Evolutionary conservation across 1,139 yeast genomes (phyloP), one percentile per base, ranked within the genome.

Genomic region (Hyphopichia wangnamkhiaoensis): DNA sequence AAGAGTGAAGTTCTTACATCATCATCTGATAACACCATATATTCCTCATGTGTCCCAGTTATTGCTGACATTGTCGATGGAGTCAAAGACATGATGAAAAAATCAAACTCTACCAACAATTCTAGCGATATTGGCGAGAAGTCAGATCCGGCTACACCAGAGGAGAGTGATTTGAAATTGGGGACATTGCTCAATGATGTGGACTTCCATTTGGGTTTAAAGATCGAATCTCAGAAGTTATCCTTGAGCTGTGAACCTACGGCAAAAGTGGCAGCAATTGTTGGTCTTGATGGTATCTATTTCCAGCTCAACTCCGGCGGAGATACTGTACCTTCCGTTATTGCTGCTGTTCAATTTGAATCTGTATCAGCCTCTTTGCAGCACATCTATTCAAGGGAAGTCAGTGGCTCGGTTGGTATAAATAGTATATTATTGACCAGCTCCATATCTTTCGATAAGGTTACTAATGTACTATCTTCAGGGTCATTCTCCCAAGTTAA

Each of bases 211-310:
- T 59, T 87, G 38, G 81, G 84, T 1, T 51, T 90, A 4, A 68
- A 78, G 36, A 75, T 91, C 37, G 89, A 83, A 21, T 77, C 81
- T 28, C 98, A 93, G 56, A 79, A 76, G 37, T 59, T 93, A 23
- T 77, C 86, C 3, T 68, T 93, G 38, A 85, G 95, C 49, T 93
- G 98, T 70, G 93, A 87, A 46, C 98, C 98, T 0, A 82, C 84
- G 12, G 98, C 98, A 0, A 88, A 87, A 55, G 95, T 93, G 1
- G 91, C 90, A 26, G 95, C 97, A 0, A 77, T 86, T 23, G 84
- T 89, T 18, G 85, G 88, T 2, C 57, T 84, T 29, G 85, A 82
- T 24, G 82, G 84, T 0, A 77, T 87, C 23, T 74, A 70, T 31
- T 54, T 86, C 27, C 80, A 80, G 39, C 49, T 85, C 12, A 78